Conservation (phyloP, 176 grass and related monocot genomes). For the Musa schizocarpa region DNA sequence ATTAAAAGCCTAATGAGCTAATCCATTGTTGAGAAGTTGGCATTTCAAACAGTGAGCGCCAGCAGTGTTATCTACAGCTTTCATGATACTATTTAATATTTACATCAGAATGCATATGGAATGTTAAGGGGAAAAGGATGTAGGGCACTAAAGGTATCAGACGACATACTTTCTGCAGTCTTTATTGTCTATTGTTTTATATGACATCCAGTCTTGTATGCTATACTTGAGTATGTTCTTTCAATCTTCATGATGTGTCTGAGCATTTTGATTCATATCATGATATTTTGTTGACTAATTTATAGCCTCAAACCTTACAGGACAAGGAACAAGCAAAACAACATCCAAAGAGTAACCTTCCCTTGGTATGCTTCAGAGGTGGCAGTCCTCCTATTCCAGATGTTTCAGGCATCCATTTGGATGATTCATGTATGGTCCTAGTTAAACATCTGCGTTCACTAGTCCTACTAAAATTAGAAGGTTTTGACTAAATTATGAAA, state of each 20-base stretch:
- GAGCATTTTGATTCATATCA: not conserved
- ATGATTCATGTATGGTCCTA: conserved; percentile 59
- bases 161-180: no score
- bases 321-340: conserved; percentile 45
- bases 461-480: conserved; percentile 6
- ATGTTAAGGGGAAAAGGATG: no score
- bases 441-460: conserved; percentile 14
- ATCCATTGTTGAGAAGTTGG: no score
- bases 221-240: no score
- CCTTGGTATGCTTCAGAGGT: conserved; percentile 70
- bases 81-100: no score
- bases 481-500: not conserved
- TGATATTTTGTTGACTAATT: not conserved
- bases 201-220: no score
- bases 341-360: conserved; percentile 52
- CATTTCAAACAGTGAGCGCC: no score
- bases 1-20: no score
- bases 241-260: not conserved
- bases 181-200: no score
- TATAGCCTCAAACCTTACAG: conserved; percentile 40
- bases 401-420: conserved; percentile 61
- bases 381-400: conserved; percentile 86
- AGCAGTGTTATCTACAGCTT: no score
- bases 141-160: no score
- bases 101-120: no score